Conservation (phyloP, 164 flowering plant genomes). For the Cinnamomum micranthum region DNA sequence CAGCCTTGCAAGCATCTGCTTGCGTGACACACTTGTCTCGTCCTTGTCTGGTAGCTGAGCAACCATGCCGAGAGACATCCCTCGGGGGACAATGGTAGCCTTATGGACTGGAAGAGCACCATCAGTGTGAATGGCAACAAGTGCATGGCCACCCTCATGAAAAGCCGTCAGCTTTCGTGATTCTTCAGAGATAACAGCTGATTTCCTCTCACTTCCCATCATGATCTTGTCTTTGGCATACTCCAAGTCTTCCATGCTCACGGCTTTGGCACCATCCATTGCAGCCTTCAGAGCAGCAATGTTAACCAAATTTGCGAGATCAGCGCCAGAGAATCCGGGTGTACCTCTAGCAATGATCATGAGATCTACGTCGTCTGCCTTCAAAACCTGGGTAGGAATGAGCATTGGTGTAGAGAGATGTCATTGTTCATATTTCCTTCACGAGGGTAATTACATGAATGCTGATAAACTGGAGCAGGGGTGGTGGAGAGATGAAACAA, state of each 20-base stretch:
- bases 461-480: background rate
- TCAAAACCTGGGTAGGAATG: constrained; percentile 58
- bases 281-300: constrained; percentile 93
- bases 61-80: constrained; percentile 90
- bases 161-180: constrained; percentile 79
- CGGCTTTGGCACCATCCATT: constrained; percentile 88
- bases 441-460: background rate
- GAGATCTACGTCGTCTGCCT: constrained; percentile 92
- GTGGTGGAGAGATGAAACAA: too few species aligned
- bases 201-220: constrained; percentile 96
- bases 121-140: constrained; percentile 90
- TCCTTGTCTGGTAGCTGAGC: constrained; percentile 83
- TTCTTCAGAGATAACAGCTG: constrained; percentile 90
- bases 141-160: constrained; percentile 98
- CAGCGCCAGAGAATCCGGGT: constrained; percentile 86
- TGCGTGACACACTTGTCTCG: constrained; percentile 71
- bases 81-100: constrained; percentile 91
- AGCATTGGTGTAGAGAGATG: background rate
- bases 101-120: constrained; percentile 96
- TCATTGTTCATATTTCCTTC: background rate
- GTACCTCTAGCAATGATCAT: constrained; percentile 98
- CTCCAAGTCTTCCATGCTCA: constrained; percentile 78
- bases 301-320: constrained; percentile 90
- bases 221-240: constrained; percentile 81
- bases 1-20: constrained; percentile 91